Base-by-base conservation (phyloP, 805 yeast genomes). In the Wickerhamiella siamensis region DNA sequence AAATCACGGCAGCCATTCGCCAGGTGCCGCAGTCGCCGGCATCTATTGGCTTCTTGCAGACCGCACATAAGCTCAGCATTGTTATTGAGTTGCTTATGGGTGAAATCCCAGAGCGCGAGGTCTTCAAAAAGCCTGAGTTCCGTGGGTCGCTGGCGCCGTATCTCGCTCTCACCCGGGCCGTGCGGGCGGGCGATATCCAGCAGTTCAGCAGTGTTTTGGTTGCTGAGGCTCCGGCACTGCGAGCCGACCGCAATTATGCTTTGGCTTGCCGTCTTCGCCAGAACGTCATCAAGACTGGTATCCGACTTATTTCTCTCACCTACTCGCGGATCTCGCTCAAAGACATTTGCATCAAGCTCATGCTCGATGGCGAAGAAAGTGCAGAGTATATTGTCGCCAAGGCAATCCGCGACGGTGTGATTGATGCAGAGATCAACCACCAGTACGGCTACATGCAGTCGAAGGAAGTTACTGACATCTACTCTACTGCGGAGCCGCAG, bases 311-410 rank as follows among this genome's bases (percentile, higher is more conserved):
- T 56, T 83, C 95, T 10, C 67, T 91, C 54, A 78, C 95, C 5
- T 91, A 91, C 66, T 81, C 91, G 46, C 78, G 75, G 58, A 91
- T 91, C 47, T 83, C 96, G 3, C 71, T 91, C 54, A 82, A 80
- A 61, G 99, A 91, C 57, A 86, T 91, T 43, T 91, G 98, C 62
- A 72, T 91, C 54, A 83, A 88, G 58, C 72, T 91, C 57, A 86
- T 82, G 52, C 71, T 91, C 47, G 98, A 88, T 55, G 78, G 87
- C 38, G 99, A 91, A 65, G 87, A 91, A 56, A 79, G 88, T 53
- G 94, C 95, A 1, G 99, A 91, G 65, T 91, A 88, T 60, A 86
- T 91, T 60, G 95, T 91, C 18, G 83, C 95, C 31, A 88, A 91
- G 66, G 91, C 96, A 20, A 88, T 91, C 45, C 77, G 95, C 55